Base-by-base conservation (phyloP, 345 rosid species). In the Trapa incisa region DNA sequence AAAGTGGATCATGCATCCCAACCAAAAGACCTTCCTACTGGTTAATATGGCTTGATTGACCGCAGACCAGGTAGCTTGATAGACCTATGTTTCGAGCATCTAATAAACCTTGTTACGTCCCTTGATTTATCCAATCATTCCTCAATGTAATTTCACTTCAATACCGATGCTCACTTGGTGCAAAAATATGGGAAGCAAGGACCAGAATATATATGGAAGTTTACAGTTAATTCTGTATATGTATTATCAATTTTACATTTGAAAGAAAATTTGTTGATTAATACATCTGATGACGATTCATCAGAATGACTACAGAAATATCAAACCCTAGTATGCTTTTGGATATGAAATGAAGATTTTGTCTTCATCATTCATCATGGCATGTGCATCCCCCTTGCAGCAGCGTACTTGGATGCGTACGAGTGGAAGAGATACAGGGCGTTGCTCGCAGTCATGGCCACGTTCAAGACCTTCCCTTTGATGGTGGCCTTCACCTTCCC, bases 401-500 rank as follows among this genome's bases (percentile, higher is more conserved):
- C 81, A 12, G 29, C 42, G 37, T 76, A 81, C 68, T 69, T 79
- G 0, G 81, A 76, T 12, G 93, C 93, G 65, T 74, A 89, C 36
- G 66, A 78, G 41, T 85, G 86, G 71, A 93, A 88, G 78, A 89
- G 80, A 39, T 85, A 85, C 67, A 93, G 77, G 1, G 97, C 96
- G 50, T 88, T 93, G 79, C 98, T 88, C 0, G 94, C 77, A 36
- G 83, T 74, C 78, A 90, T 88, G 47, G 82, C 97, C 68, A 88
- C 83, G 41, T 93, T 86, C 89, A 83, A 67, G 61, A 90, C 92
- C 76, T 82, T 88, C 15, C 83, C 87, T 76, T 80, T 93, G 48
- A 88, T 84, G 2, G 85, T 78, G 38, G 97, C 96, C 76, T 79
- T 88, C 47, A 86, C 62, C 70, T 88, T 93, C 65, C 85, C 79